A percentile compares a stretch with the other conserved stretches of the same genome.
Conservation (phyloP, 805 yeast species). For the Pichia californica region DNA sequence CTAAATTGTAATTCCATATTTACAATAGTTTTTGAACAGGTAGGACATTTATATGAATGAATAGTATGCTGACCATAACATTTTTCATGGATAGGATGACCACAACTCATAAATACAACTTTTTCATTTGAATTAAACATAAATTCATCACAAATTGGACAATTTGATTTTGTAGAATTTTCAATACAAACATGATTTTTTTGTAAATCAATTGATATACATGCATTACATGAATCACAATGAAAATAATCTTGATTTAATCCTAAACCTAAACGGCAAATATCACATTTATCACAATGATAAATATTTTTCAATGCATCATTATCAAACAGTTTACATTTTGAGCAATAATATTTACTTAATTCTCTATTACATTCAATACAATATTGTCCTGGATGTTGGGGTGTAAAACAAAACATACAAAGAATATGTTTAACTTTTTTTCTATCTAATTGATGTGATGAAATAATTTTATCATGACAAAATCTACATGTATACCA, state of each 20-base stretch:
- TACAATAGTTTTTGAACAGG: conserved; percentile 76
- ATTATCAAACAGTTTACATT: conserved; percentile 78
- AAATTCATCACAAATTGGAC: conserved; percentile 90
- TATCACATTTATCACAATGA: conserved; percentile 90
- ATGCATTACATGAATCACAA: conserved; percentile 83
- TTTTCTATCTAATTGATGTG: conserved; percentile 54
- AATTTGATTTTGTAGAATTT: conserved; percentile 81
- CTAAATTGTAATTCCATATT: conserved; percentile 88
- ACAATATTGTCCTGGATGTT: conserved; percentile 66
- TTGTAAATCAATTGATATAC: conserved; percentile 72
- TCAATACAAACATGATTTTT: conserved; percentile 79
- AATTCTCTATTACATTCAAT: conserved; percentile 57
- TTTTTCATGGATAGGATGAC: conserved; percentile 84
- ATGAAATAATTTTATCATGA: conserved; percentile 55
- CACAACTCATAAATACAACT: conserved; percentile 89
- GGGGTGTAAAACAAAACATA: conserved; percentile 73
- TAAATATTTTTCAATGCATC: conserved; percentile 74
- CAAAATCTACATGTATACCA: conserved; percentile 85
- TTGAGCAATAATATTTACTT: conserved; percentile 71
- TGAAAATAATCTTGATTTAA: conserved; percentile 86
- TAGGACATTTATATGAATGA: conserved; percentile 85
- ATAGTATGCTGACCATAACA: conserved; percentile 80
- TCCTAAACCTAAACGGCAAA: conserved; percentile 86
- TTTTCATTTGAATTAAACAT: conserved; percentile 76
- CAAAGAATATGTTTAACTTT: conserved; percentile 68